Percentiles rank a stretch among this genome's conserved stretches.
phyloP scores from a whole-genome alignment of 768 basidiomycete genomes.

The Tricholoma hemisulphureum region DNA sequence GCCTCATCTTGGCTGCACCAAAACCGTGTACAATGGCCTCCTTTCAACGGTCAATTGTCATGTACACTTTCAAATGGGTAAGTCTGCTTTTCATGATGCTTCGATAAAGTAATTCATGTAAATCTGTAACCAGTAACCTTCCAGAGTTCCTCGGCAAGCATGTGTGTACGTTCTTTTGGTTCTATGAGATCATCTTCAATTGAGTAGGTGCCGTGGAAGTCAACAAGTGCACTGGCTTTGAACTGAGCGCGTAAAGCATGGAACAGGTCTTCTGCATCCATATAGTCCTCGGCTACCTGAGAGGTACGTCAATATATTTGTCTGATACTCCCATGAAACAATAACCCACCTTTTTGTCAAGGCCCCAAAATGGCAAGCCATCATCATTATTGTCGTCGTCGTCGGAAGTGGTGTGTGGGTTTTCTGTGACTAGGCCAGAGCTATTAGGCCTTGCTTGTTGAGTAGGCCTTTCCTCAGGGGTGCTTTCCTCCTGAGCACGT shows the following conservation, averaged over 20 bases:
- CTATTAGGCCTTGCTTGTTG: too few relatives aligned
- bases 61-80: conserved; percentile 16
- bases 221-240: not conserved
- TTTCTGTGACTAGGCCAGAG: too few relatives aligned
- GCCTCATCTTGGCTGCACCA: conserved; percentile 30
- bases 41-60: conserved; percentile 19
- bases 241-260: not conserved
- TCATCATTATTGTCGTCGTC: too few relatives aligned
- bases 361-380: too few relatives aligned
- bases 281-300: too few relatives aligned
- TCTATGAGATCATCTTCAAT: not conserved
- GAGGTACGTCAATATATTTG: too few relatives aligned
- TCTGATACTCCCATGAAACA: too few relatives aligned
- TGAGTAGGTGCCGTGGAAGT: not conserved
- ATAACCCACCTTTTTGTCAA: too few relatives aligned
- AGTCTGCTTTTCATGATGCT: conserved; percentile 4
- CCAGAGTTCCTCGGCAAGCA: conserved; percentile 19
- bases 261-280: not conserved
- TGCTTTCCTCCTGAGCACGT: too few relatives aligned
- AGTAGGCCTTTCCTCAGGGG: too few relatives aligned
- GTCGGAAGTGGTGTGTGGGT: too few relatives aligned
- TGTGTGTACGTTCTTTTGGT: not conserved
- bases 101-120: conserved; percentile 18
- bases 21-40: conserved; percentile 19
- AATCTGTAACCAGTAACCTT: conserved; percentile 24